A percentile compares a stretch with the other conserved stretches of the same genome.
Evolutionary conservation across 768 basidiomycete species (phyloP).

Genomic region (Trametes meyenii): DNA sequence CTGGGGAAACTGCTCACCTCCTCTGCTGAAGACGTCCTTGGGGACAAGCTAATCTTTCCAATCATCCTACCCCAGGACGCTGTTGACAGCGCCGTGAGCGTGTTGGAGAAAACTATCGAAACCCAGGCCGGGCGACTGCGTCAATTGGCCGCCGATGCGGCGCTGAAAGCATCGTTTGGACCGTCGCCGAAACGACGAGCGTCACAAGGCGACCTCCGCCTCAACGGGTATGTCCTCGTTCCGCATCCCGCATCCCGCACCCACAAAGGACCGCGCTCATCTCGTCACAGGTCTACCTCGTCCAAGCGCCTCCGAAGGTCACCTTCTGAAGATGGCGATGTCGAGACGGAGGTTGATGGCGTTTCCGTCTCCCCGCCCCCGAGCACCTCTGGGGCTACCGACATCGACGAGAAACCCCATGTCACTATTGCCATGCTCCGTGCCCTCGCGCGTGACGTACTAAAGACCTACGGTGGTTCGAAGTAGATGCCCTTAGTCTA

Average conservation of each 20-base stretch:
- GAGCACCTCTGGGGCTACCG: slow-evolving; percentile 43
- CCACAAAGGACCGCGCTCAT: neutral
- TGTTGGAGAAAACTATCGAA: slow-evolving; percentile 20
- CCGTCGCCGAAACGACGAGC: slow-evolving; percentile 28
- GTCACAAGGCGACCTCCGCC: slow-evolving; percentile 18
- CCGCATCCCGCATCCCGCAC: neutral
- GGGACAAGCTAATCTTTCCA: neutral
- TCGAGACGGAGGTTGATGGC: slow-evolving; percentile 23
- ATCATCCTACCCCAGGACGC: slow-evolving; percentile 11
- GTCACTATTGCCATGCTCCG: slow-evolving; percentile 71
- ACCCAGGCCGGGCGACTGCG: slow-evolving; percentile 19
- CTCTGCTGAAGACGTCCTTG: slow-evolving; percentile 21
- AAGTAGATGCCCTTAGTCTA: neutral
- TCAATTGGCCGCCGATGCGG: slow-evolving; percentile 17
- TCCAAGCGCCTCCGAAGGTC: slow-evolving; percentile 34
- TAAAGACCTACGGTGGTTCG: slow-evolving; percentile 39
- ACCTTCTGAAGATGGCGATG: slow-evolving; percentile 37
- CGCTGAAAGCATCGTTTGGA: slow-evolving; percentile 2
- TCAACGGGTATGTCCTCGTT: slow-evolving; percentile 23
- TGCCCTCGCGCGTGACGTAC: slow-evolving; percentile 51
- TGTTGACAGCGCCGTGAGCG: slow-evolving; percentile 14
- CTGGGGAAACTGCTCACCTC: slow-evolving; percentile 14
- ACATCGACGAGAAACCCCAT: slow-evolving; percentile 39
- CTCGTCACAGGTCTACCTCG: slow-evolving; percentile 7
- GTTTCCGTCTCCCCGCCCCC: slow-evolving; percentile 46